Base-by-base conservation (phyloP, 31 red algal species). In the Pterothamnion heteromorphum region DNA sequence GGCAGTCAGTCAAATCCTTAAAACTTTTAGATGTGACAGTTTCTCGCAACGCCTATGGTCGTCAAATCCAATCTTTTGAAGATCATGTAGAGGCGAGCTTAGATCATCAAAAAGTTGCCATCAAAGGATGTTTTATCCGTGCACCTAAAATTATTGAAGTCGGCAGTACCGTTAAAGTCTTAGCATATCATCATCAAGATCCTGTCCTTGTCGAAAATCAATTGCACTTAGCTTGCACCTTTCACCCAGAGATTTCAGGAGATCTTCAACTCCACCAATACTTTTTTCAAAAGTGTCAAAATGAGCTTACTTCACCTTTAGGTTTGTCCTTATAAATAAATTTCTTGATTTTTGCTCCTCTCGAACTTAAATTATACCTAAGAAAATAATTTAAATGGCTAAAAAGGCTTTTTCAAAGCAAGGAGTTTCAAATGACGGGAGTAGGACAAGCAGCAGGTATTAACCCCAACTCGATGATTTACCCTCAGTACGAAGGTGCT, bases 31-130 rank as follows among this genome's bases (percentile, higher is more conserved):
- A 99, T 51, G 87, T 99, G 18, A 44, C 90, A 5, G 95, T 96
- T 0, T 80, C 94, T 32, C 94, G 97, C 33, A 99, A 99, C 44
- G 94, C 96, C 0, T 99, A 97, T 90, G 97, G 97, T 32, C 74
- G 94, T 2, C 97, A 99, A 72, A 93, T 97, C 4, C 91, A 99
- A 35, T 99, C 97, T 30, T 99, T 99, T 80, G 95, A 99, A 87
- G 78, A 80, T 18, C 20, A 34, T 28, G 72, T 94, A 44, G 30
- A 24, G 1, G 93, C 58, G 37, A 91, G 92, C 4, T 5, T 35
- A 18, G 76, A 88, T 35, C n/a, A n/a, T n/a, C n/a, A n/a, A n/a
- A 93, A 74, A 2, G 31, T 57, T 21, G 82, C 94, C 9, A 86
- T 99, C 44, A 92, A 92, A 24, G 96, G 92, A n/a, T 94, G 97